A percentile compares a stretch with the other conserved stretches of the same genome.
These are phyloP conservation scores for Brassica carinata DNA, from an alignment of 345 rosid species.

Conservation along the genomic window DNA sequence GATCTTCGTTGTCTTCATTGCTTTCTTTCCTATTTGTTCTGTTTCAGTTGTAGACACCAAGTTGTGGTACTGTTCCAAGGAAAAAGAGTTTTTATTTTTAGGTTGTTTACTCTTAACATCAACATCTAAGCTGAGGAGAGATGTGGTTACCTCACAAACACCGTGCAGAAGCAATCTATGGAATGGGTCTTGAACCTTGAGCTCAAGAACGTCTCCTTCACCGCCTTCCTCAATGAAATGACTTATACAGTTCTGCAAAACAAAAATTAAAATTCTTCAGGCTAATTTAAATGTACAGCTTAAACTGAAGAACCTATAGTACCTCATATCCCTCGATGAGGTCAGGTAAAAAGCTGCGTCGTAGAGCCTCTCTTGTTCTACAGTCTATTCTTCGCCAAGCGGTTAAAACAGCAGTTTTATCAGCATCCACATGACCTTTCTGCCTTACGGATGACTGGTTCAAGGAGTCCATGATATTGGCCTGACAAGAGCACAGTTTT, in stretches of 20 bases:
- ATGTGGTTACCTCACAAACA: slow-evolving; percentile 73
- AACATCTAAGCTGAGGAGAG: background rate
- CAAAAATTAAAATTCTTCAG: background rate
- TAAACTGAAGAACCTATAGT: slow-evolving; percentile 26
- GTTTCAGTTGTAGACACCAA: slow-evolving; percentile 70
- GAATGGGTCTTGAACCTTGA: slow-evolving; percentile 85
- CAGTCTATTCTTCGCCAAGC: slow-evolving; percentile 84
- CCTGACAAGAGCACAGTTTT: slow-evolving; percentile 47
- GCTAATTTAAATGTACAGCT: background rate
- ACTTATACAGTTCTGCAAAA: slow-evolving; percentile 55
- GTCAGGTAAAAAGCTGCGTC: slow-evolving; percentile 83
- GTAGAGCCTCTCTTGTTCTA: slow-evolving; percentile 87
- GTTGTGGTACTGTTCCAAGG: slow-evolving; percentile 69
- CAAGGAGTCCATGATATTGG: slow-evolving; percentile 57
- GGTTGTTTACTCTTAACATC: background rate
- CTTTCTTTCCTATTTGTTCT: slow-evolving; percentile 46
- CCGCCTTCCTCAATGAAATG: slow-evolving; percentile 55
- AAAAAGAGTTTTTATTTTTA: slow-evolving; percentile 1
- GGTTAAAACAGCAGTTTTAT: slow-evolving; percentile 67
- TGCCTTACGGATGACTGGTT: slow-evolving; percentile 48
- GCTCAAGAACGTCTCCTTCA: slow-evolving; percentile 61
- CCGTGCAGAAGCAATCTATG: slow-evolving; percentile 90
- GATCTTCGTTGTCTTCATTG: slow-evolving; percentile 56
- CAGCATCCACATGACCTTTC: slow-evolving; percentile 60
- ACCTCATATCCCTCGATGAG: slow-evolving; percentile 78